Base-by-base conservation (phyloP, 148 eudicot genomes). In the Amaranthus palmeri region DNA sequence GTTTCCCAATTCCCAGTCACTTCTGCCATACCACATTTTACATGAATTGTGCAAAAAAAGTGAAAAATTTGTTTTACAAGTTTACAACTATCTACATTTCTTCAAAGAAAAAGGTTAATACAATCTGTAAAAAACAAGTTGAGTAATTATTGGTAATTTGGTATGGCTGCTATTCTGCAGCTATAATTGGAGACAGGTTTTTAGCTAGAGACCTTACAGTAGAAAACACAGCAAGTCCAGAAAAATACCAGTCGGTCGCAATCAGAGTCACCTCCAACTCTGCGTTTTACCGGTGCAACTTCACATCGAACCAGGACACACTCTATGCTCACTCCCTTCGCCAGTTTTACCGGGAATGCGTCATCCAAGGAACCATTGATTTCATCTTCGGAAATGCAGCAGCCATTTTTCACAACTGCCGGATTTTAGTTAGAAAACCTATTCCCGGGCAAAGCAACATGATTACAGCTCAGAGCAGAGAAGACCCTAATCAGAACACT, bases 361-460 rank as follows among this genome's bases (percentile, higher is more conserved):
- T 76, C 7, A 82, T 88, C 74, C 83, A 86, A 70, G 93, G 93
- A 8, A 88, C 93, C 12, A 74, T 87, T 9, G 91, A 89, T 65
- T 89, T 89, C 85, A 89, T 87, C 80, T 89, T 89, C 10, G 91
- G 93, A 3, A 89, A 89, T 36, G 95, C 91, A 43, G 89, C 86
- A 15, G 91, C 95, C 2, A 75, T 85, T 43, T 85, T 89, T 69
- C 84, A 82, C 17, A 84, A 86, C 81, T 85, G 86, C 63, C 81
- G 15, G 1, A 85, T 89, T 15, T 72, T 85, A 9, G 85, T 79
- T 3, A 78, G 89, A 14, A 87, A 79, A 69, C 91, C 89, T 7
- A 72, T 58, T 49, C 77, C 48, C 0, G 91, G 91, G 6, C 91
- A 89, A 69, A 79, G 74, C 65, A 88, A 88, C 76, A 77, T 85